Evolutionary conservation across 148 eudicot genomes (phyloP).

Genomic region (Rhododendron simsii): DNA sequence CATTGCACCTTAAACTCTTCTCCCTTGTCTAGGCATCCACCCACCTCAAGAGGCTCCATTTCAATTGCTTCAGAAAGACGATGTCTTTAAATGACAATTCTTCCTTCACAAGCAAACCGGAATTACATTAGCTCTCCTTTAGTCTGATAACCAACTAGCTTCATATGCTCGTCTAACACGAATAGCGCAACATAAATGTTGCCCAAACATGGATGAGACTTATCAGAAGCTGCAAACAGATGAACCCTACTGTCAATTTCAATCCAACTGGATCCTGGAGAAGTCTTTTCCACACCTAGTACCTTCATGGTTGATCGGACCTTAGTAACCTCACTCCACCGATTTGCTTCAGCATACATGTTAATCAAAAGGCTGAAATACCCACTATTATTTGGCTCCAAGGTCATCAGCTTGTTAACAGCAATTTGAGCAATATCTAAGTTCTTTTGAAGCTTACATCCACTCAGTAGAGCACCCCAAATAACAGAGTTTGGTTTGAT

Average conservation of each 20-base stretch:
- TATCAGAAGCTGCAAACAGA: constrained; percentile 23
- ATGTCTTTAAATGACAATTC: background rate
- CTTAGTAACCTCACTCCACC: constrained; percentile 17
- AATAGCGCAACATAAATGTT: background rate
- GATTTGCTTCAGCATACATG: constrained; percentile 22
- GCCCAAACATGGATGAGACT: constrained; percentile 14
- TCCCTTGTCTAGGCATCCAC: background rate
- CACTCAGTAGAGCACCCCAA: constrained; percentile 24
- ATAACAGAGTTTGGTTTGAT: constrained; percentile 19
- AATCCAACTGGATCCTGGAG: constrained; percentile 21
- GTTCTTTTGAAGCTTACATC: constrained; percentile 22
- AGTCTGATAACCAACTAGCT: constrained; percentile 12
- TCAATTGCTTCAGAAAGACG: background rate
- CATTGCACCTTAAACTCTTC: background rate
- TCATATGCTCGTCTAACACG: constrained; percentile 14
- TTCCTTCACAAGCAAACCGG: background rate
- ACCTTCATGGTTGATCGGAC: constrained; percentile 14
- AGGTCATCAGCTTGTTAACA: constrained; percentile 9
- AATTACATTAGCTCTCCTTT: background rate
- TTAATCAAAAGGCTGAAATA: constrained; percentile 17
- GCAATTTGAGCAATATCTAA: constrained; percentile 15
- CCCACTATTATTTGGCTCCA: constrained; percentile 22
- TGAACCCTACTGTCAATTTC: constrained; percentile 18
- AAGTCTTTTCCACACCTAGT: constrained; percentile 15
- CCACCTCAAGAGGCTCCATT: background rate